Evolutionary conservation across 2,329 filamentous ascomycete species (phyloP).

Genomic region (Pseudonectria buxi): DNA sequence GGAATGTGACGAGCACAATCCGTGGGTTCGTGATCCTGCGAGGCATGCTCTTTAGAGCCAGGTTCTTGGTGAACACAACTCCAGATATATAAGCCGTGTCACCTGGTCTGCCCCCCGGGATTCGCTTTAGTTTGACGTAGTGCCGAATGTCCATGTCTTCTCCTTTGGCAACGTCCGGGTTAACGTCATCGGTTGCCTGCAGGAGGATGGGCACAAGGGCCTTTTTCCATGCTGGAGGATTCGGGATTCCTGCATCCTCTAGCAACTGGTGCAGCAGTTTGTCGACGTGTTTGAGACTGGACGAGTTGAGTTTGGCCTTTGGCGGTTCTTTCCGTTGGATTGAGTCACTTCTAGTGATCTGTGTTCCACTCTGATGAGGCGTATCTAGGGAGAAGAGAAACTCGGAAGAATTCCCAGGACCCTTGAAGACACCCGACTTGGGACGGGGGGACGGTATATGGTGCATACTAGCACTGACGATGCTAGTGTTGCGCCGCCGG

Average conservation of each 20-base stretch:
- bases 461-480: slow-evolving; percentile 63
- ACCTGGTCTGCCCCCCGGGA: slow-evolving; percentile 79
- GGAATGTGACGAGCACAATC: slow-evolving; percentile 88
- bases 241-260: slow-evolving; percentile 66
- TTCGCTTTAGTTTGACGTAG: slow-evolving; percentile 96
- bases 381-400: slow-evolving; percentile 42
- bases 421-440: slow-evolving; percentile 50
- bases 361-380: slow-evolving; percentile 36
- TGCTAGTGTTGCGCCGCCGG: slow-evolving; percentile 75
- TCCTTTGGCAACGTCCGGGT: slow-evolving; percentile 81
- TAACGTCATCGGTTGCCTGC: slow-evolving; percentile 87
- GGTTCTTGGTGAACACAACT: slow-evolving; percentile 93
- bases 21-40: slow-evolving; percentile 76
- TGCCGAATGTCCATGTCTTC: slow-evolving; percentile 97
- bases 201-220: slow-evolving; percentile 85
- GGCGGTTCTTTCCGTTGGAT: slow-evolving; percentile 69
- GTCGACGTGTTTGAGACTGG: slow-evolving; percentile 82
- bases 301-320: slow-evolving; percentile 76
- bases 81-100: slow-evolving; percentile 97
- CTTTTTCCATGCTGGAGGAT: slow-evolving; percentile 75
- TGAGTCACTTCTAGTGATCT: slow-evolving; percentile 70
- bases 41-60: slow-evolving; percentile 94
- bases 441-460: slow-evolving; percentile 68
- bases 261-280: slow-evolving; percentile 79
- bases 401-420: slow-evolving; percentile 46